Percentiles rank a stretch among this genome's conserved stretches.
phyloP scores from a whole-genome alignment of 306 rosid genomes.

The Acacia confusa region DNA sequence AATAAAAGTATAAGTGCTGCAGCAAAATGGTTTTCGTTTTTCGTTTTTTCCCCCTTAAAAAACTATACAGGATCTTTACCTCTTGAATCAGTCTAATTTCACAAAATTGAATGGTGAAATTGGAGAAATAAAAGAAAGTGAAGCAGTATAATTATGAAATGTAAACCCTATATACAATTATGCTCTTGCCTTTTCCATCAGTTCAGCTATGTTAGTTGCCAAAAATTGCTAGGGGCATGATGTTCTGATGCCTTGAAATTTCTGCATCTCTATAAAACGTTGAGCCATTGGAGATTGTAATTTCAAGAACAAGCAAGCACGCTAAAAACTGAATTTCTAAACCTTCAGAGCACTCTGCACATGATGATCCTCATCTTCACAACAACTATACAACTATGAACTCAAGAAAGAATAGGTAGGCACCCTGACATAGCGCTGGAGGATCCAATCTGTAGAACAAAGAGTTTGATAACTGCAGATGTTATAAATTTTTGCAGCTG shows the following conservation, averaged over 20 bases:
- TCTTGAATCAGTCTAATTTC: neutral
- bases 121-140: neutral
- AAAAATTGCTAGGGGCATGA: neutral
- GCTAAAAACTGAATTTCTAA: neutral
- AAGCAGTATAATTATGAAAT: neutral
- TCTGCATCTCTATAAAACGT: neutral
- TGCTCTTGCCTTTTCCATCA: neutral
- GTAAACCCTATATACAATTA: neutral
- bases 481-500: neutral
- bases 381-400: conserved; percentile 17
- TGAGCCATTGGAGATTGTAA: neutral
- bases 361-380: conserved; percentile 24
- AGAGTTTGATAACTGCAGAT: neutral
- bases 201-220: neutral
- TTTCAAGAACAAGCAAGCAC: neutral
- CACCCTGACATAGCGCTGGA: conserved; percentile 46
- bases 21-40: no score
- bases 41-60: no score
- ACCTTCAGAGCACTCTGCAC: neutral
- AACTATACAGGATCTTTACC: neutral
- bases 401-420: conserved; percentile 52
- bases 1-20: no score
- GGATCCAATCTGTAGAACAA: conserved; percentile 50
- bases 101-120: neutral
- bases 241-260: neutral